A percentile compares a stretch with the other conserved stretches of the same genome.
Conservation (phyloP, 2,329 filamentous ascomycete genomes). For the Anthostomella pinea region DNA sequence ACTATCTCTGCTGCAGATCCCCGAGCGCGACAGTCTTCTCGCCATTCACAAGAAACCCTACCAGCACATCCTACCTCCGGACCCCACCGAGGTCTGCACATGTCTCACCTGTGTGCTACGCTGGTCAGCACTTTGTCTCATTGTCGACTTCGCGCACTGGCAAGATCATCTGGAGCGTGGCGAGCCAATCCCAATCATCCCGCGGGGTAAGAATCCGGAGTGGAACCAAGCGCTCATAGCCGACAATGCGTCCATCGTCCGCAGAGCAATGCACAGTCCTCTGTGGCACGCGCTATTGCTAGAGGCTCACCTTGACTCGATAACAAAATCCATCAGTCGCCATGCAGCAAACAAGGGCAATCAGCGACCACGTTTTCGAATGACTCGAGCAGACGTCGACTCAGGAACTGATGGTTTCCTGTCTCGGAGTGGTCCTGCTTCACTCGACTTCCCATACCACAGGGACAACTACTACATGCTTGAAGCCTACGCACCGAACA, state of each 20-base stretch:
- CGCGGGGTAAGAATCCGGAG: slow-evolving; percentile 42
- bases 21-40: slow-evolving; percentile 37
- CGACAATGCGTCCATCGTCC: slow-evolving; percentile 42
- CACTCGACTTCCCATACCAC: slow-evolving; percentile 51
- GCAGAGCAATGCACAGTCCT: slow-evolving; percentile 43
- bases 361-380: slow-evolving; percentile 40
- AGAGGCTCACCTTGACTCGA: slow-evolving; percentile 46
- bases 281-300: slow-evolving; percentile 50
- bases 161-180: slow-evolving; percentile 49
- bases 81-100: slow-evolving; percentile 49
- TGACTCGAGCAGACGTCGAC: slow-evolving; percentile 43
- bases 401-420: slow-evolving; percentile 50
- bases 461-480: slow-evolving; percentile 59
- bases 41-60: slow-evolving; percentile 48
- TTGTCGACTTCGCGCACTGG: slow-evolving; percentile 57
- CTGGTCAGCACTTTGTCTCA: slow-evolving; percentile 54
- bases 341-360: slow-evolving; percentile 50
- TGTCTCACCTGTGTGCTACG: slow-evolving; percentile 54
- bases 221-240: slow-evolving; percentile 50
- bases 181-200: slow-evolving; percentile 50
- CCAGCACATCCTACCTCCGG: slow-evolving; percentile 47
- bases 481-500: slow-evolving; percentile 54
- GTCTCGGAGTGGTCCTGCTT: slow-evolving; percentile 46
- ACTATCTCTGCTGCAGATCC: slow-evolving; percentile 27
- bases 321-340: slow-evolving; percentile 41